phyloP scores from a whole-genome alignment of 2,329 filamentous ascomycete species.

The Fusarium vanettenii region DNA sequence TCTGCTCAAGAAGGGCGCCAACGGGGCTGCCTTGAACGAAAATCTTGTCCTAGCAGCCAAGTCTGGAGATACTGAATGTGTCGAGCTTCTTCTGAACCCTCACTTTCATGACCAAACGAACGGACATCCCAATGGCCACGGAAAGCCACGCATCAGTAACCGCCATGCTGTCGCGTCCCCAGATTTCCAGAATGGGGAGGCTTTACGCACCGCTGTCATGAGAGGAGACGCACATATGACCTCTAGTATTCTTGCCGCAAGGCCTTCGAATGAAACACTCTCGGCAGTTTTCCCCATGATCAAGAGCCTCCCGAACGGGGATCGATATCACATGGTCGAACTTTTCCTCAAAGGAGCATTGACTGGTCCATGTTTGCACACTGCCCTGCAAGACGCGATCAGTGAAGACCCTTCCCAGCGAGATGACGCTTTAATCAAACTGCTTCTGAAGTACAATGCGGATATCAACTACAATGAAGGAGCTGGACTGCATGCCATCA shows the following conservation, averaged over 20 bases:
- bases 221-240: conserved; percentile 58
- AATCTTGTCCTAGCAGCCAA: conserved; percentile 63
- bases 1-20: conserved; percentile 63
- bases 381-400: conserved; percentile 64
- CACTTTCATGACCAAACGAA: conserved; percentile 53
- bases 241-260: conserved; percentile 58
- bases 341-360: conserved; percentile 62
- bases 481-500: conserved; percentile 59
- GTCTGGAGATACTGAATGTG: conserved; percentile 59
- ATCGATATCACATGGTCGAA: conserved; percentile 62
- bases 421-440: conserved; percentile 63
- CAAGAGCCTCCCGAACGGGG: conserved; percentile 53
- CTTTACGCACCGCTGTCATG: conserved; percentile 61
- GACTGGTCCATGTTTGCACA: conserved; percentile 58
- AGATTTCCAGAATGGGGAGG: conserved; percentile 63
- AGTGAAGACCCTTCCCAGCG: conserved; percentile 58
- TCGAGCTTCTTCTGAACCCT: conserved; percentile 62
- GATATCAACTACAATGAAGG: conserved; percentile 67
- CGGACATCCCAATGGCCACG: conserved; percentile 30
- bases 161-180: conserved; percentile 64
- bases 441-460: conserved; percentile 63
- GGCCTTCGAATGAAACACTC: conserved; percentile 60
- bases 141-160: conserved; percentile 47
- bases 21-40: conserved; percentile 59
- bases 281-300: conserved; percentile 62